Percentiles rank a stretch among this genome's conserved stretches.
phyloP scores from a whole-genome alignment of 495 filamentous ascomycete genomes.

The Stereocaulon alpinum region DNA sequence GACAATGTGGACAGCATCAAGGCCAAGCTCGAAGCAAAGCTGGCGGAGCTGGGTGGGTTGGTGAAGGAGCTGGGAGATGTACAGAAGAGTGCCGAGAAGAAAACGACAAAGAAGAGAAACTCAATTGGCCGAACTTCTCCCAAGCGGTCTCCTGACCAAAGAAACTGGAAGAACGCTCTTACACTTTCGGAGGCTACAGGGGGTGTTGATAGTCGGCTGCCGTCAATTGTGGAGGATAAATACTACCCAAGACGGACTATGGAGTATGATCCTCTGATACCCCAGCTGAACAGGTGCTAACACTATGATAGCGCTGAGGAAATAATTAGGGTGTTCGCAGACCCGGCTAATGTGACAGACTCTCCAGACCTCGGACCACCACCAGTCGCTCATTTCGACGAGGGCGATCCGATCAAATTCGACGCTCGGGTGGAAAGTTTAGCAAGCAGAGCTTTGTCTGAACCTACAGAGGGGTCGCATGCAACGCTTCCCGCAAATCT shows the following conservation, averaged over 20 bases:
- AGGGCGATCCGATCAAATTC: constrained; percentile 51
- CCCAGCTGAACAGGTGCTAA: constrained; percentile 11
- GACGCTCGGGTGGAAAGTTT: constrained; percentile 26
- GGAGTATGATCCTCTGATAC: constrained; percentile 43
- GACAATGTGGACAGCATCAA: constrained; percentile 61
- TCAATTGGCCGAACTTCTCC: constrained; percentile 12
- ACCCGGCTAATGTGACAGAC: constrained; percentile 39
- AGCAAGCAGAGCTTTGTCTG: neutral
- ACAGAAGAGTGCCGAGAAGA: constrained; percentile 20
- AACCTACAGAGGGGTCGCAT: constrained; percentile 12
- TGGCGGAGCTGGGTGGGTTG: constrained; percentile 55
- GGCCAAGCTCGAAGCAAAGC: constrained; percentile 56
- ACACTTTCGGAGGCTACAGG: constrained; percentile 38
- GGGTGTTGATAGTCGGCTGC: constrained; percentile 55
- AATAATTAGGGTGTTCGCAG: constrained; percentile 35
- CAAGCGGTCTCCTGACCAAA: constrained; percentile 29
- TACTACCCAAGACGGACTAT: constrained; percentile 61
- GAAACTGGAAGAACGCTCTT: constrained; percentile 36
- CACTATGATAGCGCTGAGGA: constrained; percentile 32
- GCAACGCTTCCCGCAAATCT: constrained; percentile 34
- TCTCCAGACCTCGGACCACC: constrained; percentile 60
- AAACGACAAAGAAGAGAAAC: neutral
- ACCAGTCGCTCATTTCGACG: constrained; percentile 51
- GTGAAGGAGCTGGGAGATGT: constrained; percentile 49
- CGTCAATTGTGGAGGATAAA: constrained; percentile 78